Base-by-base conservation (phyloP, 495 filamentous ascomycete species). In the Annulohypoxylon maeteangense region DNA sequence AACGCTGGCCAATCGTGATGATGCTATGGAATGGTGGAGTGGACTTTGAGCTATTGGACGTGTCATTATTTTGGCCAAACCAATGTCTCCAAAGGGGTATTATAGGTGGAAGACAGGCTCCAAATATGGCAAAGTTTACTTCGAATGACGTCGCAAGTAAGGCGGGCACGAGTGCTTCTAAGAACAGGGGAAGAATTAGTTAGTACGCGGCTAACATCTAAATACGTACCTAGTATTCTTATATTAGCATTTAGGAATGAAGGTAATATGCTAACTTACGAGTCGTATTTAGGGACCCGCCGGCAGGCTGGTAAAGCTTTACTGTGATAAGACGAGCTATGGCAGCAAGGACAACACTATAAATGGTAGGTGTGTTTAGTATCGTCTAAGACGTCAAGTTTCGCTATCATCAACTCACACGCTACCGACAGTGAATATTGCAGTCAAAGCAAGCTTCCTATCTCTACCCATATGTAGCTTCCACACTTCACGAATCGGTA, bases 271-370 rank as follows among this genome's bases (percentile, higher is more conserved):
- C n/a, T 27, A 34, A 29, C 50, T 34, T 22, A 54, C 50, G 50
- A 12, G 50, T 54, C 16, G 50, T 54, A 54, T 54, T 54, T 4
- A 54, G 29, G 20, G 50, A 32, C 18, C 50, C 50, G 7, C 50
- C 50, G 11, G 50, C 50, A 12, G 50, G 50, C 29, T 54, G 50
- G 50, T 54, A 54, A 20, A 54, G 3, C n/a, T 54, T 34, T 8
- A 54, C 50, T 3, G 50, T 54, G 50, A 54, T 34, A 20, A 54
- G 50, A 34, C 50, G 50, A 29, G 50, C 50, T 54, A 54, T 34
- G 7, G 50, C 27, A 7, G 50, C 50, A 32, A 54, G 14, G 6
- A 54, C 50, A 34, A 54, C 50, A 20, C 50, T 54, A 12, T 54
- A 54, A 0, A 20, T 32, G 1, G 4, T 0, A 27, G 25, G 18